Conservation (phyloP, 768 basidiomycete genomes). For the Mycena indigotica region DNA sequence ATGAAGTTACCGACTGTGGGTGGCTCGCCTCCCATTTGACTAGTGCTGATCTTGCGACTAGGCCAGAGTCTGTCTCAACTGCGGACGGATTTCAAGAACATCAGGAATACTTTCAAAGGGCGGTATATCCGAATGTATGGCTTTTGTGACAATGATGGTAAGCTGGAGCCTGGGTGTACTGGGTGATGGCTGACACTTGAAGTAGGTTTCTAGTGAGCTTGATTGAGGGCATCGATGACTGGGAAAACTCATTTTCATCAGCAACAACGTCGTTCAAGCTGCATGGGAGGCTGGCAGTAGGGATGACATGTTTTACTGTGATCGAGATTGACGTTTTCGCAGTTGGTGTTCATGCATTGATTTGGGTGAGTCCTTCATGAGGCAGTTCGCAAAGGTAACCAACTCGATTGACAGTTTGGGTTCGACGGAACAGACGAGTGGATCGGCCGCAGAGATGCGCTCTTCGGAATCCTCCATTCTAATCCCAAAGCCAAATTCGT, state of each 20-base stretch:
- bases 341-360: constrained; percentile 71
- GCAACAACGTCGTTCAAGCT: constrained; percentile 64
- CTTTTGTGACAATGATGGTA: constrained; percentile 40
- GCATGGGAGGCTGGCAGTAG: constrained; percentile 59
- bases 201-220: constrained; percentile 47
- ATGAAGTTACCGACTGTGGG: constrained; percentile 69
- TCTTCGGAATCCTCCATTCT: constrained; percentile 54
- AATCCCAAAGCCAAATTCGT: constrained; percentile 67
- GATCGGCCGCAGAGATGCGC: constrained; percentile 53
- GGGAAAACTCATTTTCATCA: constrained; percentile 12
- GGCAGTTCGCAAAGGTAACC: not conserved
- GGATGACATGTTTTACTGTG: not conserved
- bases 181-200: no score
- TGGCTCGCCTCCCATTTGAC: constrained; percentile 14
- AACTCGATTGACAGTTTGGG: constrained; percentile 42
- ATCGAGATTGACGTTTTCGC: not conserved
- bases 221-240: no score
- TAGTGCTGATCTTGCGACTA: constrained; percentile 27
- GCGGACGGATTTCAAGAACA: constrained; percentile 58
- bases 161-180: no score
- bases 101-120: constrained; percentile 58
- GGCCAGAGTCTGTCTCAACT: constrained; percentile 60
- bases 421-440: constrained; percentile 52
- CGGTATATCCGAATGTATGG: constrained; percentile 68
- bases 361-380: constrained; percentile 56